These are phyloP conservation scores for Kwoniella pini DNA, from an alignment of 768 basidiomycete species.

Conservation along the genomic window DNA sequence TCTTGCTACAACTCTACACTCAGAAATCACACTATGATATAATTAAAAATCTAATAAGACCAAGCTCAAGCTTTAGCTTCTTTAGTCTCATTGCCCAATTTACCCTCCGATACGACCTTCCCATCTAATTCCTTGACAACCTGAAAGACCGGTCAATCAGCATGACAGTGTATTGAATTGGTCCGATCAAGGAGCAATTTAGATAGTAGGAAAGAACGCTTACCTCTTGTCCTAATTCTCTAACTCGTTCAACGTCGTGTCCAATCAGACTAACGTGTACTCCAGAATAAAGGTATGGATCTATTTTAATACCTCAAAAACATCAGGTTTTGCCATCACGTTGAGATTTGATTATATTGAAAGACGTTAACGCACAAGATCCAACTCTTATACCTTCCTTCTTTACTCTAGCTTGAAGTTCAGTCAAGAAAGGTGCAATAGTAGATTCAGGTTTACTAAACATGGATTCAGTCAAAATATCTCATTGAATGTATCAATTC, in stretches of 20 bases:
- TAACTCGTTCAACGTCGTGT: slow-evolving; percentile 54
- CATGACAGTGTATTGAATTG: background rate
- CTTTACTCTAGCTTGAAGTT: slow-evolving; percentile 71
- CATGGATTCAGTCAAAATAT: background rate
- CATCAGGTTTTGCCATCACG: background rate
- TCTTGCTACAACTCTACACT: too few relatives aligned
- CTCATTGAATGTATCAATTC: background rate
- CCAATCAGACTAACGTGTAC: slow-evolving; percentile 71
- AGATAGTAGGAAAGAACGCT: slow-evolving; percentile 11
- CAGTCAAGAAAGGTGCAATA: slow-evolving; percentile 82
- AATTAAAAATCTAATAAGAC: too few relatives aligned
- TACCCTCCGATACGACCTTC: slow-evolving; percentile 53
- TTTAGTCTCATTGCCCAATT: slow-evolving; percentile 44
- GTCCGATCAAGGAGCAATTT: background rate
- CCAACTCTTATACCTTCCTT: slow-evolving; percentile 78
- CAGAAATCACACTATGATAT: too few relatives aligned
- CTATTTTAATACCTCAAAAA: slow-evolving; percentile 29
- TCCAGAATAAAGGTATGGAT: slow-evolving; percentile 57
- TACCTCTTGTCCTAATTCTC: slow-evolving; percentile 56
- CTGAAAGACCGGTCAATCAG: slow-evolving; percentile 9
- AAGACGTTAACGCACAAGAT: slow-evolving; percentile 69
- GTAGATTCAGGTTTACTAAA: slow-evolving; percentile 72
- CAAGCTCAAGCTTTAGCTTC: slow-evolving; percentile 25
- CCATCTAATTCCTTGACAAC: slow-evolving; percentile 56
- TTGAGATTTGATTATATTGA: too few relatives aligned